Evolutionary conservation across 805 yeast genomes (phyloP).

Genomic region (Lipomyces chichibuensis): DNA sequence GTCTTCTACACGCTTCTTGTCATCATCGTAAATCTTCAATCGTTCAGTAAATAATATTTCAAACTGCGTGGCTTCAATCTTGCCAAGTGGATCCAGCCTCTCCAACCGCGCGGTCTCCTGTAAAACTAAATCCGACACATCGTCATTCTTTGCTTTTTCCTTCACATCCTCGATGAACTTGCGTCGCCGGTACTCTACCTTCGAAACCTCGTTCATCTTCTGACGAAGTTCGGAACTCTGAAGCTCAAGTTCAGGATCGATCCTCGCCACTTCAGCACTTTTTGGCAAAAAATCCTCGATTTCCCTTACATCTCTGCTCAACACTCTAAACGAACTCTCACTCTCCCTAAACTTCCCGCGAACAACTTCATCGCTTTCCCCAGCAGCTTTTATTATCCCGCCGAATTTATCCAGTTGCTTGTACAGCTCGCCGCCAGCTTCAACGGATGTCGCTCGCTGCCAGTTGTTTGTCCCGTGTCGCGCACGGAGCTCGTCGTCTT

Average conservation of each 20-base stretch:
- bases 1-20: constrained; percentile 52
- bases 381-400: constrained; percentile 59
- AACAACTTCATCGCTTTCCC: constrained; percentile 62
- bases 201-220: constrained; percentile 32
- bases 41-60: constrained; percentile 38
- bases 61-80: constrained; percentile 35
- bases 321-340: constrained; percentile 51
- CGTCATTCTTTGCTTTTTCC: constrained; percentile 27
- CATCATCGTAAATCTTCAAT: constrained; percentile 53
- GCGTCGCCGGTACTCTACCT: constrained; percentile 37
- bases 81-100: constrained; percentile 26
- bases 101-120: constrained; percentile 31
- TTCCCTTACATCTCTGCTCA: constrained; percentile 46
- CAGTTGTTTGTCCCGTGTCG: constrained; percentile 59
- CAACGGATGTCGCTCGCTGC: constrained; percentile 55
- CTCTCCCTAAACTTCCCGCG: constrained; percentile 53
- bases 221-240: constrained; percentile 42
- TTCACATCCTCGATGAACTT: constrained; percentile 35
- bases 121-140: constrained; percentile 21
- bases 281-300: constrained; percentile 43
- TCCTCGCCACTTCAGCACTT: constrained; percentile 40
- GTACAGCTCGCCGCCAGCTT: constrained; percentile 49
- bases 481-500: constrained; percentile 57
- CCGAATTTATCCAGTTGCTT: constrained; percentile 52
- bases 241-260: constrained; percentile 47